phyloP scores from a whole-genome alignment of 768 basidiomycete genomes.

The Russula sp. region DNA sequence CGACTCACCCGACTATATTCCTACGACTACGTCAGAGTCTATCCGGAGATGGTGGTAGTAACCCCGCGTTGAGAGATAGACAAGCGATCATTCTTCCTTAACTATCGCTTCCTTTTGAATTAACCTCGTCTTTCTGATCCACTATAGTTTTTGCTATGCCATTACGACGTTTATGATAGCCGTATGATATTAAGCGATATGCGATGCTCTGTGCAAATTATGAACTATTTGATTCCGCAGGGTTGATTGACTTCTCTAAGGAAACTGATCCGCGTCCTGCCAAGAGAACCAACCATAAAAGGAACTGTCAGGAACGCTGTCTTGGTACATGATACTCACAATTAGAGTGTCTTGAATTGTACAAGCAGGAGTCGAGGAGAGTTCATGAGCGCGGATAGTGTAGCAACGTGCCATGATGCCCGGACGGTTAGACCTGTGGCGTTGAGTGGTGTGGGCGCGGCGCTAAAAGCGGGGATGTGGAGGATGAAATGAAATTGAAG shows the following conservation, averaged over 20 bases:
- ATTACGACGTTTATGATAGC: not conserved
- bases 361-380: no score
- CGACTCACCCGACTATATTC: constrained; percentile 26
- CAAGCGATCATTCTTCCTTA: no score
- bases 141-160: not conserved
- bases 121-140: not conserved
- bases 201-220: not conserved
- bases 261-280: not conserved
- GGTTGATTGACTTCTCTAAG: not conserved
- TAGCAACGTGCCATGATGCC: not conserved
- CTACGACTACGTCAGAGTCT: constrained; percentile 12
- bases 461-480: not conserved
- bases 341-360: no score
- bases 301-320: not conserved
- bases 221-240: not conserved
- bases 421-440: not conserved
- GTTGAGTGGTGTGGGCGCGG: not conserved
- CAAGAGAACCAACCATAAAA: not conserved
- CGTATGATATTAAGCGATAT: constrained; percentile 13
- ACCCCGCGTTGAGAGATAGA: constrained; percentile 7
- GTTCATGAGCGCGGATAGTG: not conserved
- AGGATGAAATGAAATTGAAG: no score
- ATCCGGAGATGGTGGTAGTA: constrained; percentile 26
- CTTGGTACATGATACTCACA: not conserved
- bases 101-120: not conserved